Conservation (phyloP, 768 basidiomycete species). For the Suillus weaverae region DNA sequence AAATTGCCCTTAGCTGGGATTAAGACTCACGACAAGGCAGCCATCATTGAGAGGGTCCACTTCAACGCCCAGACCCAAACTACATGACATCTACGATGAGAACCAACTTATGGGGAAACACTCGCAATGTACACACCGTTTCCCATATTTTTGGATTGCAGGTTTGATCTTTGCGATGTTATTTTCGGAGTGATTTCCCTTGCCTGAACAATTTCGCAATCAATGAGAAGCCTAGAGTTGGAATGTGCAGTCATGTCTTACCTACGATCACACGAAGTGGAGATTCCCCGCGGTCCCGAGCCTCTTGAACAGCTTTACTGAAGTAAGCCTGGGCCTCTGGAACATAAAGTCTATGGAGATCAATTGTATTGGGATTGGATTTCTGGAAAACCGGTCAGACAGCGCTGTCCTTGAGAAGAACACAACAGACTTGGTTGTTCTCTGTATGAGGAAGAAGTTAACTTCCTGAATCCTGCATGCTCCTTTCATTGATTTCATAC, state of each 20-base stretch:
- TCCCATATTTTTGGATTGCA: constrained; percentile 79
- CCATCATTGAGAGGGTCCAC: constrained; percentile 78
- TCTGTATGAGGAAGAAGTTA: background rate
- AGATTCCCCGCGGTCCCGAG: constrained; percentile 52
- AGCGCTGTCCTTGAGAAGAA: background rate
- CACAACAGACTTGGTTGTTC: constrained; percentile 7
- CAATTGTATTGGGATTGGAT: constrained; percentile 62
- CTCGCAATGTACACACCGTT: constrained; percentile 47
- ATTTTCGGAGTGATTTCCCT: constrained; percentile 77
- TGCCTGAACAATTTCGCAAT: constrained; percentile 43
- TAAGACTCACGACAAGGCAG: constrained; percentile 63
- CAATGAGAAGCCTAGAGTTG: too few relatives aligned
- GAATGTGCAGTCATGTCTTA: constrained; percentile 31
- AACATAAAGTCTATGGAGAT: constrained; percentile 85
- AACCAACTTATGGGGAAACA: background rate
- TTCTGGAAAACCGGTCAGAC: background rate
- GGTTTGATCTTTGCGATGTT: constrained; percentile 82
- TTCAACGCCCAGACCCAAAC: constrained; percentile 60
- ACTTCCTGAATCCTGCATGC: background rate
- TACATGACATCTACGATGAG: constrained; percentile 24
- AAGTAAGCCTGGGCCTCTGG: constrained; percentile 79
- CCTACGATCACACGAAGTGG: constrained; percentile 80
- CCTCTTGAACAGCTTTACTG: constrained; percentile 62
- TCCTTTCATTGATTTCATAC: constrained; percentile 42
- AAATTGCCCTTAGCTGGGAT: background rate